Base-by-base conservation (phyloP, 2,329 filamentous ascomycete species). In the Fusarium concolor region DNA sequence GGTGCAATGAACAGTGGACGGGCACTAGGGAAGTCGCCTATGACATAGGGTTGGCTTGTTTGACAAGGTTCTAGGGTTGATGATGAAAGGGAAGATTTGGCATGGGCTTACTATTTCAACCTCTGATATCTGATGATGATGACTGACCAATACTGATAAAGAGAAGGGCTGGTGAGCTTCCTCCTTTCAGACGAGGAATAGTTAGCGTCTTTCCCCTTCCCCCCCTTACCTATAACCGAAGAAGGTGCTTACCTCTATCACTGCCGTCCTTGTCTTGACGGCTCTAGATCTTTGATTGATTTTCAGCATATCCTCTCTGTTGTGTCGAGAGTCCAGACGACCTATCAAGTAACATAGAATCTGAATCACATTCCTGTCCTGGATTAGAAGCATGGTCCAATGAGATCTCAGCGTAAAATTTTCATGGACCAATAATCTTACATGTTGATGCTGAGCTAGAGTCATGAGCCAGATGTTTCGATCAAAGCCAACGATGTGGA, bases 1-100 rank as follows among this genome's bases (percentile, higher is more conserved):
- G 28, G 28, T 9, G 28, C 28, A 29, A 29, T 29, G 28, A 29
- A 29, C 28, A 10, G 28, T 9, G 42, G 50, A 61, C 71, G 71
- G 71, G 67, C 71, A 73, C 71, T 74, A 74, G 64, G 67, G 47
- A 73, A 71, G 56, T 62, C 63, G 53, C 37, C 71, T 69, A 70
- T 45, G 47, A 60, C 66, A 59, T 69, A 57, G 71, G 71, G 71
- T 61, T 68, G 47, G 39, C 20, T 11, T 60, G 56, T 43, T 37
- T n/a, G 56, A 45, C 33, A 45, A 50, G 50, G 39, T 46, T 45
- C 11, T 9, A 31, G 4, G 11, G 52, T 50, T 37, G 35, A 26
- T 26, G 24, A 26, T 26, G 24, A 8, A 26, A 26, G 24, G 24
- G 24, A 26, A 56, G 35, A 57, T 38, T 24, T 18, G 22, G 41